Base-by-base conservation (phyloP, 805 yeast species). In the Schwanniomyces polymorphus region DNA sequence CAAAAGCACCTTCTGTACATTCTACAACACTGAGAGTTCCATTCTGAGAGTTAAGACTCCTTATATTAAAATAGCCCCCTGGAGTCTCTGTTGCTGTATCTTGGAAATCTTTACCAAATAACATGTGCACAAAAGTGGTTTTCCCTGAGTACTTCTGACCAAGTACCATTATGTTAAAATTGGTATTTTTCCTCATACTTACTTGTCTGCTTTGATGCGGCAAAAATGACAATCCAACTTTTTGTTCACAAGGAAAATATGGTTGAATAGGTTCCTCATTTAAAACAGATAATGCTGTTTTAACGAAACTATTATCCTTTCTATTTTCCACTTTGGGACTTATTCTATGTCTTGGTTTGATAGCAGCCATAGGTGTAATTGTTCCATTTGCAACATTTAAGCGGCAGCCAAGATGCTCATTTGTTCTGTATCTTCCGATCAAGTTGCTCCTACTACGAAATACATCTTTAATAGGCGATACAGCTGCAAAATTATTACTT, bases 41-140 rank as follows among this genome's bases (percentile, higher is more conserved):
- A 31, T 31, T 31, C 17, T 31, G 12, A 31, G 8, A 14, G 2
- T 31, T 5, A 14, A 31, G 10, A 7, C 17, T 31, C 14, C 9
- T 31, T 7, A 14, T 31, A 18, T 43, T 56, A 56, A 55, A 52
- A 68, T 43, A 72, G 64, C 42, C 28, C 5, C 31, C 25, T 2
- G 38, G 41, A 1, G 33, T 34, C 38, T 60, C 62, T n/a, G 64
- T 14, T 2, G 35, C 23, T 12, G 41, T 18, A 25, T 46, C 42
- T 10, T 44, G 35, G 12, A 47, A 38, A 72, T 47, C 61, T 62
- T 55, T 14, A 7, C 85, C 84, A 63, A 89, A 87, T 52, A 91
- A 74, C 7, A 95, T 84, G 72, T 91, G 88, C 56, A 90, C 71
- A 52, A 91, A 88, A 1, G 92, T 82, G 4, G 89, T 81, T 61